phyloP scores from a whole-genome alignment of 768 basidiomycete species.

The Rhizopogon rudus region DNA sequence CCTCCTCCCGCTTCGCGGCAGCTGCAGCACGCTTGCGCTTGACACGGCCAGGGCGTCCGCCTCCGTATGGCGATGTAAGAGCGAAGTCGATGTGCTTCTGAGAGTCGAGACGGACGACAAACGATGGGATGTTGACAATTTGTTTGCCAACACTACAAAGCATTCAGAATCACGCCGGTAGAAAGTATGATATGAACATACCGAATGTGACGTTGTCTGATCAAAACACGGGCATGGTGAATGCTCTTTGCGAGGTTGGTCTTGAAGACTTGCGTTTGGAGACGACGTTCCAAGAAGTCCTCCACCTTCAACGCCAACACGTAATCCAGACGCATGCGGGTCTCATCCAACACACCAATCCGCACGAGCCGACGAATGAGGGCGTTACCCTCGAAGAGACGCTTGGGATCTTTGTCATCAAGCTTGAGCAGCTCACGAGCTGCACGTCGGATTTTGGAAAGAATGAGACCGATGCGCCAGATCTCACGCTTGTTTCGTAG shows the following conservation, averaged over 20 bases:
- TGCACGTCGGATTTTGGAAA: constrained; percentile 99
- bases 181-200: constrained; percentile 30
- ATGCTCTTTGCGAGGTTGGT: constrained; percentile 95
- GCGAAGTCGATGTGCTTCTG: constrained; percentile 99
- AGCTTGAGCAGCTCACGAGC: constrained; percentile 99
- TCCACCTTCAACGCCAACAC: constrained; percentile 98
- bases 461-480: constrained; percentile 97
- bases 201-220: constrained; percentile 98
- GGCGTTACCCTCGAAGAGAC: constrained; percentile 99
- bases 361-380: constrained; percentile 95
- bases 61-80: constrained; percentile 93
- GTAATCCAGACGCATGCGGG: constrained; percentile 99
- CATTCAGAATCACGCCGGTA: background rate
- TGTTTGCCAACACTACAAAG: constrained; percentile 89
- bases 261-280: constrained; percentile 99
- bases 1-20: constrained; percentile 88
- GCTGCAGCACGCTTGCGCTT: constrained; percentile 98
- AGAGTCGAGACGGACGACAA: constrained; percentile 98
- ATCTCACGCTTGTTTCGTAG: constrained; percentile 99
- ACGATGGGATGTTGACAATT: constrained; percentile 97
- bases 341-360: constrained; percentile 99
- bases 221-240: constrained; percentile 97
- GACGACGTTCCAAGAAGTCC: constrained; percentile 98
- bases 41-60: constrained; percentile 90
- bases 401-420: constrained; percentile 99